A percentile compares a stretch with the other conserved stretches of the same genome.
These are phyloP conservation scores for Barnettozyma wickerhamii DNA, from an alignment of 805 yeast genomes.

Conservation along the genomic window DNA sequence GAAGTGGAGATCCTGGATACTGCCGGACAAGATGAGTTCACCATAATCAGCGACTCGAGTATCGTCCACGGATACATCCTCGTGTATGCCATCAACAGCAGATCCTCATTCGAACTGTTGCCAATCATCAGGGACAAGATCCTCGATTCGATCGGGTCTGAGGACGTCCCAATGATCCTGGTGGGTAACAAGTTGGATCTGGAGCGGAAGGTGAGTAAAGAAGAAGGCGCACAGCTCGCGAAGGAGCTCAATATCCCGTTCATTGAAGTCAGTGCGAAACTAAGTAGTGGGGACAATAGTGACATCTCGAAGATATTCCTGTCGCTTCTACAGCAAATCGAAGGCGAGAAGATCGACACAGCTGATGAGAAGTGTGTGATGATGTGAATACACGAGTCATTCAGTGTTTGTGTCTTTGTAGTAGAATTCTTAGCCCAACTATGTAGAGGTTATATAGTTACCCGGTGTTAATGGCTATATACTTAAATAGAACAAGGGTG, in stretches of 20 bases:
- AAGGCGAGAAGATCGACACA: slow-evolving; percentile 53
- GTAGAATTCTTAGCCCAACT: too few relatives aligned
- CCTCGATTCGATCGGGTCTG: slow-evolving; percentile 61
- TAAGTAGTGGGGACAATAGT: slow-evolving; percentile 70
- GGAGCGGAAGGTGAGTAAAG: slow-evolving; percentile 55
- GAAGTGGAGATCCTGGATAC: slow-evolving; percentile 85
- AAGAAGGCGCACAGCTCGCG: slow-evolving; percentile 61
- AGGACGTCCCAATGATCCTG: slow-evolving; percentile 70
- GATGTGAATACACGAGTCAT: slow-evolving; percentile 25
- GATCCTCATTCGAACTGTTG: slow-evolving; percentile 73
- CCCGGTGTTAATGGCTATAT: too few relatives aligned
- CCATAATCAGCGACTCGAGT: slow-evolving; percentile 73
- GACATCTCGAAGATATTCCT: slow-evolving; percentile 64
- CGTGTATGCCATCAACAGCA: slow-evolving; percentile 76
- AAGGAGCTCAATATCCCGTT: slow-evolving; percentile 64
- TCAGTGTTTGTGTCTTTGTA: too few relatives aligned
- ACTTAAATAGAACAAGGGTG: too few relatives aligned
- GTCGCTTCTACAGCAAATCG: slow-evolving; percentile 55
- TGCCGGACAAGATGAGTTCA: slow-evolving; percentile 90
- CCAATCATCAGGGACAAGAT: slow-evolving; percentile 79
- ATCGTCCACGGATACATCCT: slow-evolving; percentile 78
- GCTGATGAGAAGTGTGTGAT: slow-evolving; percentile 47
- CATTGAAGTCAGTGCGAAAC: slow-evolving; percentile 80
- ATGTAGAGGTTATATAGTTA: too few relatives aligned
- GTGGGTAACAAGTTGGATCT: slow-evolving; percentile 78